Percentiles rank a stretch among this genome's conserved stretches.
These are phyloP conservation scores for Xanthoconium purpureum DNA, from an alignment of 768 basidiomycete genomes.

Conservation along the genomic window DNA sequence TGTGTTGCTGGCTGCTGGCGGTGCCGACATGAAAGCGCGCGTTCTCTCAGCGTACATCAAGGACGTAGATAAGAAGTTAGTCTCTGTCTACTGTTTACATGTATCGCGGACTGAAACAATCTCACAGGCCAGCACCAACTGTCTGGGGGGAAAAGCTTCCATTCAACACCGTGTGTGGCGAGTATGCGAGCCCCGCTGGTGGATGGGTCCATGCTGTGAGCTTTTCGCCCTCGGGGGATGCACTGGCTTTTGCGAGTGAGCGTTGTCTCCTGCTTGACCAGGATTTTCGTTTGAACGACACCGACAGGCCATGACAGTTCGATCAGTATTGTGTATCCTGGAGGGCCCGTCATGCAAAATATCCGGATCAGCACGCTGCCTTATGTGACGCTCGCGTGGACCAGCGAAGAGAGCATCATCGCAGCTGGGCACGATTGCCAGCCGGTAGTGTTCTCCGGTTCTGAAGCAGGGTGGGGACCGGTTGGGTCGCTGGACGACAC, in stretches of 20 bases:
- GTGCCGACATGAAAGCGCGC: slow-evolving; percentile 95
- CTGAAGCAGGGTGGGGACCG: slow-evolving; percentile 72
- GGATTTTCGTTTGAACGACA: slow-evolving; percentile 1
- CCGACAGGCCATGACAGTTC: slow-evolving; percentile 88
- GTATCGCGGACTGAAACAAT: slow-evolving; percentile 7
- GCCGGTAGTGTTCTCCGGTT: slow-evolving; percentile 82
- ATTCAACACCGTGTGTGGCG: slow-evolving; percentile 96
- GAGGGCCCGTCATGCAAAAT: slow-evolving; percentile 65
- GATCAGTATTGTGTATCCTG: slow-evolving; percentile 89
- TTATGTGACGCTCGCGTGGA: slow-evolving; percentile 82
- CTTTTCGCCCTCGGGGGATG: slow-evolving; percentile 96
- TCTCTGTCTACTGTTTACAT: neutral
- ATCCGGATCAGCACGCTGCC: slow-evolving; percentile 80
- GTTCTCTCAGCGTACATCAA: slow-evolving; percentile 99
- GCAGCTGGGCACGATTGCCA: slow-evolving; percentile 99
- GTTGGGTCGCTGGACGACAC: slow-evolving; percentile 84
- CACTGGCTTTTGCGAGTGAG: slow-evolving; percentile 89
- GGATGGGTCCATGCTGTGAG: slow-evolving; percentile 97
- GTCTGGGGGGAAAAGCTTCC: slow-evolving; percentile 99
- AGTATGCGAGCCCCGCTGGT: slow-evolving; percentile 83
- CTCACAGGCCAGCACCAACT: slow-evolving; percentile 71
- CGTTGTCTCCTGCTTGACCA: slow-evolving; percentile 6
- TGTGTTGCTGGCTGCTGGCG: slow-evolving; percentile 93
- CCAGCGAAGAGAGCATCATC: slow-evolving; percentile 73
- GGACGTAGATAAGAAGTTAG: slow-evolving; percentile 89